phyloP scores from a whole-genome alignment of 352 stramenopile species.

The Globisporangium rhizosaccharum region DNA sequence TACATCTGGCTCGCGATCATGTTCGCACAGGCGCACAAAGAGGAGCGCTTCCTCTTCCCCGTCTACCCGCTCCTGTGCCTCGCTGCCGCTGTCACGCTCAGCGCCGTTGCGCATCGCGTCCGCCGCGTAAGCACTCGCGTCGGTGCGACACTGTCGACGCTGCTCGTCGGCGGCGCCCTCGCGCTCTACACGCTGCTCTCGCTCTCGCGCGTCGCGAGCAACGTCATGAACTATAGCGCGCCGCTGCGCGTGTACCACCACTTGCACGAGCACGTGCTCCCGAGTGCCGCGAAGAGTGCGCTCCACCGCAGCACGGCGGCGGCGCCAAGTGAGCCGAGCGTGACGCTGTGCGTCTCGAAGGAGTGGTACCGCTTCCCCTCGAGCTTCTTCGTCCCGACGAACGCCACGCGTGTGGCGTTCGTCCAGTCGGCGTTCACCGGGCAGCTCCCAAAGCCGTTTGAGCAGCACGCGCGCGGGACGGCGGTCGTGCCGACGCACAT shows the following conservation, averaged over 20 bases:
- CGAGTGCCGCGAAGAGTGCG: constrained; percentile 23
- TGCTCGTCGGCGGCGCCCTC: constrained; percentile 38
- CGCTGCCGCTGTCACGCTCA: constrained; percentile 67
- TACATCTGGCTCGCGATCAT: constrained; percentile 93
- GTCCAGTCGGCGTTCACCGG: constrained; percentile 91
- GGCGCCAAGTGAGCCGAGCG: constrained; percentile 1
- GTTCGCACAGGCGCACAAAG: constrained; percentile 95
- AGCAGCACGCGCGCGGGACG: constrained; percentile 52
- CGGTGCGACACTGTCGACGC: background rate
- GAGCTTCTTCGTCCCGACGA: constrained; percentile 93
- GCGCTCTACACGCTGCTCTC: constrained; percentile 52
- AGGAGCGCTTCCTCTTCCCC: constrained; percentile 97
- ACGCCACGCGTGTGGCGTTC: constrained; percentile 82
- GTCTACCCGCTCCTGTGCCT: constrained; percentile 92
- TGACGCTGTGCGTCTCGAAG: constrained; percentile 92
- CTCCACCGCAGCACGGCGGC: constrained; percentile 10
- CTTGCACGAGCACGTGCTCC: constrained; percentile 50
- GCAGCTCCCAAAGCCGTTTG: constrained; percentile 93
- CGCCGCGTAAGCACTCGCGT: constrained; percentile 9
- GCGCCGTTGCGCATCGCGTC: constrained; percentile 35
- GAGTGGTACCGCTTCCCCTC: constrained; percentile 98
- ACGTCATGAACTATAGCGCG: constrained; percentile 67
- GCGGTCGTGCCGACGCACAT: constrained; percentile 71
- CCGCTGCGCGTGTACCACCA: constrained; percentile 69
- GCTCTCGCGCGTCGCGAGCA: constrained; percentile 51